These are phyloP conservation scores for Quercus dentata DNA, from an alignment of 306 rosid species.

Conservation along the genomic window DNA sequence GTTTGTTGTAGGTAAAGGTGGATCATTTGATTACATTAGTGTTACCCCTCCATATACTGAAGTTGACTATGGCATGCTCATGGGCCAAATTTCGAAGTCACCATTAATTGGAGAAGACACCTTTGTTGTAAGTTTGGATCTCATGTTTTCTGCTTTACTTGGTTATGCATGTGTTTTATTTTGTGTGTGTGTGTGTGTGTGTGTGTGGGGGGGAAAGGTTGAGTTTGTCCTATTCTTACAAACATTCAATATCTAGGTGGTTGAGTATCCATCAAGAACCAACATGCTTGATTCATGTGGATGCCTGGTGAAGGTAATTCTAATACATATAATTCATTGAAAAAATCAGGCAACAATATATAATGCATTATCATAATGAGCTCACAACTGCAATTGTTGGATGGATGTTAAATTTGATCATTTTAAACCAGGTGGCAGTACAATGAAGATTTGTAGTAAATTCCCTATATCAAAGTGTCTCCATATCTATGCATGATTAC, in stretches of 20 bases:
- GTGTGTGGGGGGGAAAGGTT: neutral
- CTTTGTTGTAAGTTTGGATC: slow-evolving; percentile 58
- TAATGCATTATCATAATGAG: neutral
- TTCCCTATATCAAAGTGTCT: neutral
- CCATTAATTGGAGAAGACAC: slow-evolving; percentile 70
- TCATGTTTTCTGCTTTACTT: slow-evolving; percentile 12
- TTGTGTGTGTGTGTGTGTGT: too few species aligned
- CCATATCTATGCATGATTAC: neutral
- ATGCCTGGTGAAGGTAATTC: slow-evolving; percentile 74
- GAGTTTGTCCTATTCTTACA: slow-evolving; percentile 1
- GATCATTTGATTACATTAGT: slow-evolving; percentile 84
- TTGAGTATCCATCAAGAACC: slow-evolving; percentile 83
- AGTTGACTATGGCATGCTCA: slow-evolving; percentile 77
- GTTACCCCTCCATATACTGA: slow-evolving; percentile 89
- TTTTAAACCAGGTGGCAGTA: neutral
- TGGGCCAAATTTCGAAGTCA: slow-evolving; percentile 76
- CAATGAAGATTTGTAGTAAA: neutral
- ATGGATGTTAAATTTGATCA: neutral
- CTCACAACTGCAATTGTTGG: neutral
- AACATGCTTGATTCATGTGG: slow-evolving; percentile 84
- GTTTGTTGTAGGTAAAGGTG: slow-evolving; percentile 48
- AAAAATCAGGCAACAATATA: neutral
- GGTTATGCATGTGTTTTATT: neutral
- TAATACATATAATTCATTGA: neutral
- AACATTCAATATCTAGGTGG: slow-evolving; percentile 51